Evolutionary conservation across 208 protist species (phyloP).

Genomic region (Novymonas esmeraldas): DNA sequence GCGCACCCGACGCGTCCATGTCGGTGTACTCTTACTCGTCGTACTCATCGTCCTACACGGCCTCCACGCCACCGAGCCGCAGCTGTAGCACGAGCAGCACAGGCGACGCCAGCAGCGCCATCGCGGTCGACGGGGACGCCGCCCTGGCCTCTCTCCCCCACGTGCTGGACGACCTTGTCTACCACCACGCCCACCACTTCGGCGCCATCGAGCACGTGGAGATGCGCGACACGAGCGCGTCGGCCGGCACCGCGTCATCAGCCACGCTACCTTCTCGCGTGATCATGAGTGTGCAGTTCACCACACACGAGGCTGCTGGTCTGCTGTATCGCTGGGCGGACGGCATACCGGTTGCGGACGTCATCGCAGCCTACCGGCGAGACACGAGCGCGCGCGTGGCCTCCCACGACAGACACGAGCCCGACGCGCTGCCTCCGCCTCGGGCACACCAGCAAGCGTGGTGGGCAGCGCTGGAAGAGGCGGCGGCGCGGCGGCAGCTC

Average conservation of each 20-base stretch:
- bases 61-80: background rate
- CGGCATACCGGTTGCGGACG: slow-evolving; percentile 6
- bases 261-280: slow-evolving; percentile 14
- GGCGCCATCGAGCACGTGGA: slow-evolving; percentile 61
- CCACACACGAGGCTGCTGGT: slow-evolving; percentile 44
- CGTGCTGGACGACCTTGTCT: slow-evolving; percentile 28
- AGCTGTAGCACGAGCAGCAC: background rate
- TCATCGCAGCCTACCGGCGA: slow-evolving; percentile 16
- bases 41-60: slow-evolving; percentile 3
- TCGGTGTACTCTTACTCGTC: slow-evolving; percentile 17
- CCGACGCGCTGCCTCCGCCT: background rate
- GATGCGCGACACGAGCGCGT: slow-evolving; percentile 4
- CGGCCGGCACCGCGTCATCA: background rate
- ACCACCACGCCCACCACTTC: slow-evolving; percentile 39
- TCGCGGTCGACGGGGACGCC: background rate
- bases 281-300: slow-evolving; percentile 68
- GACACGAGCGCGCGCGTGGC: background rate
- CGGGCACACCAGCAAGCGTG: background rate
- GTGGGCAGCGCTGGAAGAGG: slow-evolving; percentile 8
- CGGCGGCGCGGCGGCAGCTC: background rate
- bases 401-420: background rate
- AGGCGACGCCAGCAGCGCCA: background rate
- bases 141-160: slow-evolving; percentile 3
- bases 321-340: slow-evolving; percentile 42
- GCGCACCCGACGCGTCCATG: background rate